A percentile compares a stretch with the other conserved stretches of the same genome.
Conservation (phyloP, 2,329 filamentous ascomycete species). For the Huntiella abstrusa region DNA sequence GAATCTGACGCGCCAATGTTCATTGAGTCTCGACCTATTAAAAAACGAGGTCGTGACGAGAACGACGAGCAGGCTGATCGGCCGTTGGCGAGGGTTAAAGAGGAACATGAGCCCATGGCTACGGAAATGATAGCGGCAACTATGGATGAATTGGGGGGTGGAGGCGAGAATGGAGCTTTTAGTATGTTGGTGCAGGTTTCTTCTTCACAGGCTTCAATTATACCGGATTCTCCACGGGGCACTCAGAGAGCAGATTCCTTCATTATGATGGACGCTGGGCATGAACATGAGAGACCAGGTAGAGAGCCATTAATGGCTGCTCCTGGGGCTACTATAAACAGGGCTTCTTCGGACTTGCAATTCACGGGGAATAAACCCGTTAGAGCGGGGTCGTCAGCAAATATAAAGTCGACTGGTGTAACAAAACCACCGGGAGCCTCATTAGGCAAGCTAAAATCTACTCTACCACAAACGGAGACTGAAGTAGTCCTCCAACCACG, state of each 20-base stretch:
- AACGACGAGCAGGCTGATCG: background rate
- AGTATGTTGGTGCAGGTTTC: conserved; percentile 7
- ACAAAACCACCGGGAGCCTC: too few relatives aligned
- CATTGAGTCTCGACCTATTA: conserved; percentile 4
- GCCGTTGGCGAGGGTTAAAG: conserved; percentile 6
- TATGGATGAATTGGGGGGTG: conserved; percentile 2
- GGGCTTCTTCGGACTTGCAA: too few relatives aligned
- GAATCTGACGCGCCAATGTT: conserved; percentile 4
- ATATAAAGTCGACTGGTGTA: too few relatives aligned
- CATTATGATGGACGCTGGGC: too few relatives aligned
- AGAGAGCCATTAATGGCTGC: too few relatives aligned
- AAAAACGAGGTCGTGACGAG: conserved; percentile 4
- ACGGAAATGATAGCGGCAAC: background rate
- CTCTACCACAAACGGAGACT: too few relatives aligned
- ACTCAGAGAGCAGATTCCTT: background rate
- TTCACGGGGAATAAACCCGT: too few relatives aligned
- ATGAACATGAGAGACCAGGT: too few relatives aligned
- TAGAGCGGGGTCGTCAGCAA: too few relatives aligned
- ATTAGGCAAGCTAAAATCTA: too few relatives aligned
- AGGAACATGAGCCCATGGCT: conserved; percentile 3
- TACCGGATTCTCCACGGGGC: conserved; percentile 8
- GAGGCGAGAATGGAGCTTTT: conserved; percentile 2
- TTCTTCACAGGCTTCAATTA: conserved; percentile 4
- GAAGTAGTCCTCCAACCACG: background rate
- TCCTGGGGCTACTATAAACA: too few relatives aligned